Conservation (phyloP, 768 basidiomycete genomes). For the Floccularia luteovirens region DNA sequence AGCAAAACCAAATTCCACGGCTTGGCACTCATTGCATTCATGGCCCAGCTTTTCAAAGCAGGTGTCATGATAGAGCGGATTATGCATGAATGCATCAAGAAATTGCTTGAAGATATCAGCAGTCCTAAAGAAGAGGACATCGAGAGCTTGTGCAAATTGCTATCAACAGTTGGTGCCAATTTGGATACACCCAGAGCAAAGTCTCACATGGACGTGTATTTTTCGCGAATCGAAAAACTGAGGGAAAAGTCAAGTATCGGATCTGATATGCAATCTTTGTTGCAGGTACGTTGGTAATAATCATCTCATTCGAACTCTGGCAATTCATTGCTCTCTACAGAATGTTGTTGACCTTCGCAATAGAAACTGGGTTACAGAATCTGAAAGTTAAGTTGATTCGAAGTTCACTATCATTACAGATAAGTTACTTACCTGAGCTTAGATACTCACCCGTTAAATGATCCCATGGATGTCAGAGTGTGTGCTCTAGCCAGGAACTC, state of each 20-base stretch:
- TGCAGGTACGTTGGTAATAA: slow-evolving; percentile 55
- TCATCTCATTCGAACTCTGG: slow-evolving; percentile 4
- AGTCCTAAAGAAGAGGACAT: slow-evolving; percentile 98
- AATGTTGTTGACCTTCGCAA: slow-evolving; percentile 87
- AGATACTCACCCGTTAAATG: too few species aligned
- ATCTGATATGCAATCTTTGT: slow-evolving; percentile 91
- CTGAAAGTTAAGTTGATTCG: too few species aligned
- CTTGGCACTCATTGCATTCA: slow-evolving; percentile 95
- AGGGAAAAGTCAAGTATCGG: slow-evolving; percentile 67
- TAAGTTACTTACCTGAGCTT: too few species aligned
- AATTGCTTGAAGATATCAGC: slow-evolving; percentile 86
- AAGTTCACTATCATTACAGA: too few species aligned
- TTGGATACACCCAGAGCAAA: slow-evolving; percentile 79
- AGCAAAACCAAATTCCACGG: slow-evolving; percentile 92
- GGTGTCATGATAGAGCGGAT: slow-evolving; percentile 97
- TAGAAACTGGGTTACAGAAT: slow-evolving; percentile 75
- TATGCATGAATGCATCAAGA: slow-evolving; percentile 98
- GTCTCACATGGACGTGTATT: slow-evolving; percentile 89
- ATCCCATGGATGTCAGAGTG: too few species aligned
- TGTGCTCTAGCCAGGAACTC: too few species aligned
- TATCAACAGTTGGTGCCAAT: slow-evolving; percentile 79
- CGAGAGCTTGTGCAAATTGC: slow-evolving; percentile 89
- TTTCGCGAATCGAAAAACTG: slow-evolving; percentile 82
- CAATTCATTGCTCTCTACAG: slow-evolving; percentile 29
- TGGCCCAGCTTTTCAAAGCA: slow-evolving; percentile 98